Percentiles rank a stretch among this genome's conserved stretches.
phyloP scores from a whole-genome alignment of 2,329 filamentous ascomycete genomes.

The Trichoderma simmonsii region DNA sequence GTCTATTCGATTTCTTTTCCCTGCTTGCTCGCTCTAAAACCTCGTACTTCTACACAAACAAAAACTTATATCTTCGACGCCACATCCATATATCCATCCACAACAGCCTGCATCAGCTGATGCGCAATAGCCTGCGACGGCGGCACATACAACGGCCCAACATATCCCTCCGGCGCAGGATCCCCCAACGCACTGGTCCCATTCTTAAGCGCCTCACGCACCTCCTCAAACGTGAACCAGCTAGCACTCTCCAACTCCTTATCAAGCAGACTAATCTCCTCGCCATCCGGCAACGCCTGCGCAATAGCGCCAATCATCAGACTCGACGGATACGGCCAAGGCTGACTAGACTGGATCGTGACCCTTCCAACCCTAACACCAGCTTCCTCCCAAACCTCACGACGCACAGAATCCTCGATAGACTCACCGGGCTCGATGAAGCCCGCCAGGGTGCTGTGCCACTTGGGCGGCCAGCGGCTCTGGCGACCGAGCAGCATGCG shows the following conservation, averaged over 20 bases:
- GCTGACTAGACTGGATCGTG: slow-evolving; percentile 78
- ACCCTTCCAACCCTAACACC: slow-evolving; percentile 75
- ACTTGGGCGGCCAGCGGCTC: slow-evolving; percentile 76
- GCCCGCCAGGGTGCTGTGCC: slow-evolving; percentile 86
- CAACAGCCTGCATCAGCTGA: slow-evolving; percentile 76
- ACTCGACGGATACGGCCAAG: slow-evolving; percentile 83
- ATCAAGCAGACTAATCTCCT: slow-evolving; percentile 82
- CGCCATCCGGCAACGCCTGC: slow-evolving; percentile 74
- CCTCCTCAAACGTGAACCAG: slow-evolving; percentile 83
- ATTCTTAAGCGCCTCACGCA: slow-evolving; percentile 66
- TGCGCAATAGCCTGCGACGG: slow-evolving; percentile 89
- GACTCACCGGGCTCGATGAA: slow-evolving; percentile 85
- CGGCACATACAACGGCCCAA: slow-evolving; percentile 74
- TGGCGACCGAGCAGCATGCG: slow-evolving; percentile 80
- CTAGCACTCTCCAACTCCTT: slow-evolving; percentile 85
- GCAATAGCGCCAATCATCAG: slow-evolving; percentile 86
- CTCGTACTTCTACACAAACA: background rate
- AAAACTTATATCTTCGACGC: slow-evolving; percentile 47
- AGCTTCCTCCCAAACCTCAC: slow-evolving; percentile 84
- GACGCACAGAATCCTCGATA: slow-evolving; percentile 76
- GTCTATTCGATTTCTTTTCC: background rate
- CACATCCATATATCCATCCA: slow-evolving; percentile 65
- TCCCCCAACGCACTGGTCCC: slow-evolving; percentile 67
- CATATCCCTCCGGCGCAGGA: slow-evolving; percentile 61
- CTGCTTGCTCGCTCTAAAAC: background rate